Percentiles rank a stretch among this genome's conserved stretches.
Conservation (phyloP, 441 rosid species). For the Brassica hybrid region DNA sequence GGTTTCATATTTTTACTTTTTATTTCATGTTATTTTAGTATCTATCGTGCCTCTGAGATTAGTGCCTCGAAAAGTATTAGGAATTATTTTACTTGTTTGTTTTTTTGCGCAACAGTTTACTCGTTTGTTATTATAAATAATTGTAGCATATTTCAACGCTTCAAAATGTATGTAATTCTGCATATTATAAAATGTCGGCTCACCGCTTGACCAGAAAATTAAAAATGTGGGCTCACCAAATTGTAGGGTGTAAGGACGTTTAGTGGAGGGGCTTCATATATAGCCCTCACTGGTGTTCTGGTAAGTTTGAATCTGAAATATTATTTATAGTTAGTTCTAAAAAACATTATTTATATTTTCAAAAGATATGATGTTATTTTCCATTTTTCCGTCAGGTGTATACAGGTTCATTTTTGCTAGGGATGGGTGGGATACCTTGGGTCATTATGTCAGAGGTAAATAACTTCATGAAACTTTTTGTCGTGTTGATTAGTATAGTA, state of each 20-base stretch:
- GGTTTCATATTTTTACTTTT: background rate
- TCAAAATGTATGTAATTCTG: background rate
- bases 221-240: slow-evolving; percentile 4
- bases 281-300: slow-evolving; percentile 71
- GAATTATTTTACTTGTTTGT: background rate
- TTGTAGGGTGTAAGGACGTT: slow-evolving; percentile 52
- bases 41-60: background rate
- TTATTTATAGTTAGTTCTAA: background rate
- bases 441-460: slow-evolving; percentile 72
- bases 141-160: background rate
- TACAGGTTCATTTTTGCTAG: slow-evolving; percentile 59
- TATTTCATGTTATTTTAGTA: background rate
- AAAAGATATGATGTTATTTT: slow-evolving; percentile 12
- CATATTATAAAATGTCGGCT: background rate
- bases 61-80: background rate
- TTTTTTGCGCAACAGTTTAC: too few species aligned
- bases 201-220: background rate
- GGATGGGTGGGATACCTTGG: slow-evolving; percentile 71
- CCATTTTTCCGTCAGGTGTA: slow-evolving; percentile 47
- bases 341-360: background rate
- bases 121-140: too few species aligned
- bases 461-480: background rate
- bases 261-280: slow-evolving; percentile 47
- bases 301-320: slow-evolving; percentile 43
- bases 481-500: background rate